Evolutionary conservation across 2,329 filamentous ascomycete species (phyloP).

Genomic region (Claviceps maximensis): DNA sequence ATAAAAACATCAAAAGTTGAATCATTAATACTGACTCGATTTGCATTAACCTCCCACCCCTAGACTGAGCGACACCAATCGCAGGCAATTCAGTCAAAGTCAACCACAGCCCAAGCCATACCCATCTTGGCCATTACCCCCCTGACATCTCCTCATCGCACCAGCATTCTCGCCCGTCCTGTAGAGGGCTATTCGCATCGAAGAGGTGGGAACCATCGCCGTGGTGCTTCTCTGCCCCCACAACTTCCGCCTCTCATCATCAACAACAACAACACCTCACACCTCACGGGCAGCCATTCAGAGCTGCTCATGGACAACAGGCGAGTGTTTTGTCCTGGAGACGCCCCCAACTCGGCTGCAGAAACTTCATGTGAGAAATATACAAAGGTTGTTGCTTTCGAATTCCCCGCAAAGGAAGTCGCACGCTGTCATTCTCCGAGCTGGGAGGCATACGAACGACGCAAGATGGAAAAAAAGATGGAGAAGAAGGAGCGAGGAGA

Average conservation of each 20-base stretch:
- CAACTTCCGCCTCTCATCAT: constrained; percentile 8
- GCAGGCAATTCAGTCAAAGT: constrained; percentile 1
- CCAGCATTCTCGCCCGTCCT: constrained; percentile 8
- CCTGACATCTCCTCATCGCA: constrained; percentile 2
- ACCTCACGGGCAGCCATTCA: constrained; percentile 2
- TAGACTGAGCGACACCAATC: constrained; percentile 12
- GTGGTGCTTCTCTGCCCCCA: constrained; percentile 4
- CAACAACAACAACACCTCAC: constrained; percentile 5
- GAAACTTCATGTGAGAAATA: constrained; percentile 10
- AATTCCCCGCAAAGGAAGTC: constrained; percentile 18
- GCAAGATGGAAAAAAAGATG: constrained; percentile 40
- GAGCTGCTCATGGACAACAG: constrained; percentile 5
- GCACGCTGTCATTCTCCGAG: constrained; percentile 43
- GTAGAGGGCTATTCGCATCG: constrained; percentile 2
- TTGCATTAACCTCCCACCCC: neutral
- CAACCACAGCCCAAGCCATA: neutral
- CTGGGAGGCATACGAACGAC: constrained; percentile 44
- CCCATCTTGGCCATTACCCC: neutral
- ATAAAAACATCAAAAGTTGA: no score
- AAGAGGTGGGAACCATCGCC: neutral
- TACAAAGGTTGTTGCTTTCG: constrained; percentile 20
- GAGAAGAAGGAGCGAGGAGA: constrained; percentile 18
- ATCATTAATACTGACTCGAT: neutral
- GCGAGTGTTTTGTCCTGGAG: constrained; percentile 3
- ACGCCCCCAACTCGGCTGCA: constrained; percentile 3